phyloP scores from a whole-genome alignment of 108 stramenopile genomes.

The Nannochloropsis salina region DNA sequence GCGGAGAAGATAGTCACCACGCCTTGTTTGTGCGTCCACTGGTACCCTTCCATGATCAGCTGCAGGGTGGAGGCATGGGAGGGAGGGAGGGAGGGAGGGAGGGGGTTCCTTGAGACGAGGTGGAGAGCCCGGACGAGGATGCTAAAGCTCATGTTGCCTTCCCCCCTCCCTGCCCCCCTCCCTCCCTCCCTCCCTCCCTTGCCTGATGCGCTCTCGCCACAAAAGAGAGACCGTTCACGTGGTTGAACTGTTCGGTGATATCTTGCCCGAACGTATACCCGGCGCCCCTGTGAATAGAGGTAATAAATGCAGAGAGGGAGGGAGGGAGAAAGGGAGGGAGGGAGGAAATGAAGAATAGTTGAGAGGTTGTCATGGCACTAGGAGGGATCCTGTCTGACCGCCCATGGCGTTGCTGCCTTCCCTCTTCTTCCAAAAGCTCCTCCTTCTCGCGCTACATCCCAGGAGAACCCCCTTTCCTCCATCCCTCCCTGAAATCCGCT shows the following conservation, averaged over 20 bases:
- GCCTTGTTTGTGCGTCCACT: slow-evolving; percentile 85
- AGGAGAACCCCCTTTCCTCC: no score
- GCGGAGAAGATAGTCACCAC: slow-evolving; percentile 93
- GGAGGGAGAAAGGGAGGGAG: neutral
- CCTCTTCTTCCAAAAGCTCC: no score
- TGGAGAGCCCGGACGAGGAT: neutral
- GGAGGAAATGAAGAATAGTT: neutral
- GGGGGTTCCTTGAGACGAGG: neutral
- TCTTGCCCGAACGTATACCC: slow-evolving; percentile 91
- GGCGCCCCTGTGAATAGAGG: slow-evolving; percentile 58
- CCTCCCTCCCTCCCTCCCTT: slow-evolving; percentile 62
- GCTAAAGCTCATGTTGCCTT: neutral
- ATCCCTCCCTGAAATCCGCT: neutral
- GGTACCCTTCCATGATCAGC: slow-evolving; percentile 63
- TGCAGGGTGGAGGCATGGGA: neutral
- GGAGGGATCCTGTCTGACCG: no score
- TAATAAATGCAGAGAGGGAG: neutral
- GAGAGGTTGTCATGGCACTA: no score
- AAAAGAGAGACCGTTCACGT: slow-evolving; percentile 78
- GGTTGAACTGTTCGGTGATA: slow-evolving; percentile 85
- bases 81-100: neutral
- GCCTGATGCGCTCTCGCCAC: slow-evolving; percentile 92
- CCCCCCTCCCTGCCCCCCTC: neutral
- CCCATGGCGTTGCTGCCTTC: no score
- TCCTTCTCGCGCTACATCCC: no score